Base-by-base conservation (phyloP, 257 asterid genomes). In the Nicotiana noctiflora region DNA sequence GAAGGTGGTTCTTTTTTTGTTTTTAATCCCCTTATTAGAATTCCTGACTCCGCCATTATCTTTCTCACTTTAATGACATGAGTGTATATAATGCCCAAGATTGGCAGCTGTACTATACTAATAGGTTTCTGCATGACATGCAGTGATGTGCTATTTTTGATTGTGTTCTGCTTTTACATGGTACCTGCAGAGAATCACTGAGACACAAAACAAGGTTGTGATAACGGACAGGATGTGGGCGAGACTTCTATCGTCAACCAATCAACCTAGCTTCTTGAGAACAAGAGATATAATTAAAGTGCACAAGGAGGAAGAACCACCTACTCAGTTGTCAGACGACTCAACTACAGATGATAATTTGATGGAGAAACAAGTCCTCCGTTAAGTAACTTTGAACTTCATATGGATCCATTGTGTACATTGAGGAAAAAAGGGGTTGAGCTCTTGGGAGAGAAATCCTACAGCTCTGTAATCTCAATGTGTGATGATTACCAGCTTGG, bases 151-250 rank as follows among this genome's bases (percentile, higher is more conserved):
- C 61, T 55, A n/a, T 18, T 18, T 18, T 55, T 55, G 1, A 55
- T 17, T 44, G 21, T 46, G 37, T 13, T 70, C 37, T 21, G 27
- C 57, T 56, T 65, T 2, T 46, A 29, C 66, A n/a, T 79, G 76
- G 37, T 49, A 72, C 10, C 2, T 79, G 90, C 96, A 92, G 99
- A 85, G 90, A 62, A 95, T 95, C 12, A 92, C 82, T 9, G 97
- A 92, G 90, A 80, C 62, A 66, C 93, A 80, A 88, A 86, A 93
- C 88, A 87, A 86, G 88, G 98, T 95, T 21, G 95, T 95, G 87
- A 92, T 95, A 83, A 95, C 99, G 13, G 99, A 95, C 81, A 88
- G 99, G 82, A 95, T 95, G 99, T 95, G 99, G 99, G 99, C 98
- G 0, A 86, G 98, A 80, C 93, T 95, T 70, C 87, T 95, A 18